Evolutionary conservation across 495 filamentous ascomycete species (phyloP).

Genomic region (Corynascus novoguineensis): DNA sequence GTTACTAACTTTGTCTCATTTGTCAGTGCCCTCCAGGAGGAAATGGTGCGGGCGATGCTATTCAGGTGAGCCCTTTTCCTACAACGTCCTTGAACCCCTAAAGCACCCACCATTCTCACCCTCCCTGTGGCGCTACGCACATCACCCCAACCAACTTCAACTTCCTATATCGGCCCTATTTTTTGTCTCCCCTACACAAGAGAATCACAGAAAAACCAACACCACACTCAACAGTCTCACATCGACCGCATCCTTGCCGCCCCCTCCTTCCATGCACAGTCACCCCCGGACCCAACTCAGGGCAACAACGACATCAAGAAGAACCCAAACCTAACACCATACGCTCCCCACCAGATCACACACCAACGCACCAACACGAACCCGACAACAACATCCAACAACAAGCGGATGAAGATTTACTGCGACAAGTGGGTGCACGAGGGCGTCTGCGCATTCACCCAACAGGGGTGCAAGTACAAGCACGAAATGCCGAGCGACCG

Average conservation of each 20-base stretch:
- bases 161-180: too few relatives aligned
- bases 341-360: background rate
- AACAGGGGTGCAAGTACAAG: conserved; percentile 80
- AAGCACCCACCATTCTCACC: background rate
- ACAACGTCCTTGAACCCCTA: background rate
- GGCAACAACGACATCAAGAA: background rate
- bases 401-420: conserved; percentile 58
- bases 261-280: background rate
- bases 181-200: too few relatives aligned
- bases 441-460: conserved; percentile 75
- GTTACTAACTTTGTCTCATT: background rate
- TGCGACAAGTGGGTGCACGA: conserved; percentile 84
- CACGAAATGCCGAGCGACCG: conserved; percentile 74
- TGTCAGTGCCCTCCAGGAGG: background rate
- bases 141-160: background rate
- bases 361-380: background rate
- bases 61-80: conserved; percentile 32
- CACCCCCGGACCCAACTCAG: background rate
- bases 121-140: background rate
- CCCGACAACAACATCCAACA: conserved; percentile 20
- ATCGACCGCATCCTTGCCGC: conserved; percentile 22
- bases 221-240: conserved; percentile 11
- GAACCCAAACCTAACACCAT: background rate
- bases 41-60: conserved; percentile 20
- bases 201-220: background rate